Conservation (phyloP, 2,329 filamentous ascomycete genomes). For the Fusarium duplospermum region DNA sequence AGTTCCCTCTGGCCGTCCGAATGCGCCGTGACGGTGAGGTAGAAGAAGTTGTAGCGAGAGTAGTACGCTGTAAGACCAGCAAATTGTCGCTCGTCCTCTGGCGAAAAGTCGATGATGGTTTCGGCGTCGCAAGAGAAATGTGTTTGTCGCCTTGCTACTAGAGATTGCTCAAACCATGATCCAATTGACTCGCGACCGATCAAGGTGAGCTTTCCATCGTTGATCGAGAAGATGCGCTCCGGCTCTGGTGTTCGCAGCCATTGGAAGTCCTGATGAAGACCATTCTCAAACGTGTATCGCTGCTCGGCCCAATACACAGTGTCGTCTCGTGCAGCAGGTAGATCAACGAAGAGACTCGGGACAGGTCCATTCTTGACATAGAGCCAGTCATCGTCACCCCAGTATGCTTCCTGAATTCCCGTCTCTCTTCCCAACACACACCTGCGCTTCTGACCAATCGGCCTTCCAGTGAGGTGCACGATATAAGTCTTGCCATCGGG, state of each 20-base stretch:
- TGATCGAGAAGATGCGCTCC: slow-evolving; percentile 61
- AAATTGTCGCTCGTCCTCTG: slow-evolving; percentile 69
- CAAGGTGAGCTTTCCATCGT: slow-evolving; percentile 57
- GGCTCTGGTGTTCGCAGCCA: slow-evolving; percentile 68
- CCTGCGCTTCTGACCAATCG: slow-evolving; percentile 62
- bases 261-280: slow-evolving; percentile 65
- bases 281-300: slow-evolving; percentile 59
- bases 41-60: slow-evolving; percentile 74
- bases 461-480: slow-evolving; percentile 65
- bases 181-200: slow-evolving; percentile 64
- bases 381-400: slow-evolving; percentile 70
- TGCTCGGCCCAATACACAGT: slow-evolving; percentile 61
- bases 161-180: slow-evolving; percentile 69
- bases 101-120: slow-evolving; percentile 64
- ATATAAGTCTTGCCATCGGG: slow-evolving; percentile 64
- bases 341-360: slow-evolving; percentile 64
- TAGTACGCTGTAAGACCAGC: slow-evolving; percentile 72
- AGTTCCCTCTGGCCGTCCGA: slow-evolving; percentile 68
- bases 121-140: slow-evolving; percentile 73
- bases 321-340: slow-evolving; percentile 62
- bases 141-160: slow-evolving; percentile 66
- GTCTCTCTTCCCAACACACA: slow-evolving; percentile 68
- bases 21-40: slow-evolving; percentile 68
- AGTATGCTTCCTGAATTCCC: slow-evolving; percentile 68
- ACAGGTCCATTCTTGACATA: slow-evolving; percentile 70